A percentile compares a stretch with the other conserved stretches of the same genome.
These are phyloP conservation scores for Starmerella tilneyi DNA, from an alignment of 805 yeast genomes.

Conservation along the genomic window DNA sequence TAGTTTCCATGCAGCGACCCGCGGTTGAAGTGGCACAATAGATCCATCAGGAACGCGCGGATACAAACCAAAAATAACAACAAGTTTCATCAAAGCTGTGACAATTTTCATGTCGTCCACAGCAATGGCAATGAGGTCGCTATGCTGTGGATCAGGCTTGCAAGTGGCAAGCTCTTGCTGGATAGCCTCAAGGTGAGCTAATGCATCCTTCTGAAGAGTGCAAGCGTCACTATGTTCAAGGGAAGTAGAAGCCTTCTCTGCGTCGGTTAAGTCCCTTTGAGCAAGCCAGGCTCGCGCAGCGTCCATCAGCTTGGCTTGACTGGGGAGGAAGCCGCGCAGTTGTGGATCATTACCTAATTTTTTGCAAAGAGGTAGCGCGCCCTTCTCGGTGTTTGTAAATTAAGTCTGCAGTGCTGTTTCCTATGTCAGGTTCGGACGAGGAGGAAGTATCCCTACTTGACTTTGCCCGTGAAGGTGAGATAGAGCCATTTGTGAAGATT, in stretches of 20 bases:
- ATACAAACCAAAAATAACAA: constrained; percentile 63
- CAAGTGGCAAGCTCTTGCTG: constrained; percentile 1
- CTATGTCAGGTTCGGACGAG: constrained; percentile 12
- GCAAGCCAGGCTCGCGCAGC: constrained; percentile 18
- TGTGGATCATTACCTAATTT: neutral
- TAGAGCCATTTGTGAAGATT: constrained; percentile 59
- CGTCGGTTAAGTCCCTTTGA: too few relatives aligned
- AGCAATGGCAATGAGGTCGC: constrained; percentile 44
- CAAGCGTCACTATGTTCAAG: too few relatives aligned
- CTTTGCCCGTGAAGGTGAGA: constrained; percentile 71
- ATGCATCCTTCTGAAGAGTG: neutral
- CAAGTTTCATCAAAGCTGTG: constrained; percentile 49
- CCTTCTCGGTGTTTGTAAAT: too few relatives aligned
- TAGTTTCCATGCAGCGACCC: constrained; percentile 11
- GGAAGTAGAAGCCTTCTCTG: constrained; percentile 2
- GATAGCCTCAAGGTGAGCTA: constrained; percentile 3
- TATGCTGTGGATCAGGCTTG: neutral
- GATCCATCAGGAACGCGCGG: constrained; percentile 36
- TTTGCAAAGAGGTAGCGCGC: neutral
- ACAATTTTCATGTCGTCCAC: constrained; percentile 75
- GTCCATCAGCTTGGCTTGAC: constrained; percentile 14
- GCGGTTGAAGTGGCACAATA: constrained; percentile 1
- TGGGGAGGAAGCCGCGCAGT: too few relatives aligned
- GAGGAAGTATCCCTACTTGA: constrained; percentile 46
- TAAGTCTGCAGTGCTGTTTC: neutral